These are phyloP conservation scores for Trametopsis cervina DNA, from an alignment of 768 basidiomycete genomes.

Conservation along the genomic window DNA sequence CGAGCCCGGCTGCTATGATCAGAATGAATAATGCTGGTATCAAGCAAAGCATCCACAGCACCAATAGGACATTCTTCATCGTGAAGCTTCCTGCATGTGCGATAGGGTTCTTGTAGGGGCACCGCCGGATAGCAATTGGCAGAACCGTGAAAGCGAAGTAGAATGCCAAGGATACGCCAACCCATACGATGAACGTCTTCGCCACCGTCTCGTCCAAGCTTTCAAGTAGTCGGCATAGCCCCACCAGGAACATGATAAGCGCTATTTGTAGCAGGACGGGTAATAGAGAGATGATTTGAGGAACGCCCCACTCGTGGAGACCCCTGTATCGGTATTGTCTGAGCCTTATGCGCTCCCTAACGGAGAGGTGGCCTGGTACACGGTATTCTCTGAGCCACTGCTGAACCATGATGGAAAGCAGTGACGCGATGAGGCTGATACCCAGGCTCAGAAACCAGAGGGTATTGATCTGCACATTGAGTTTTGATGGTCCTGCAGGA, in stretches of 20 bases:
- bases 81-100: neutral
- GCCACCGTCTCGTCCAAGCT: slow-evolving; percentile 1
- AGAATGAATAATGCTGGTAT: neutral
- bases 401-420: slow-evolving; percentile 22
- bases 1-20: too few relatives aligned
- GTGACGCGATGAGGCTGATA: slow-evolving; percentile 18
- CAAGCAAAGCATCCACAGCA: neutral
- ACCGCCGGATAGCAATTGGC: slow-evolving; percentile 3
- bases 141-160: neutral
- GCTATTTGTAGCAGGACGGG: slow-evolving; percentile 11
- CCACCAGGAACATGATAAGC: slow-evolving; percentile 8
- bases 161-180: slow-evolving; percentile 1
- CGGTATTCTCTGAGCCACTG: slow-evolving; percentile 20
- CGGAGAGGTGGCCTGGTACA: neutral
- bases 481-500: neutral
- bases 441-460: slow-evolving; percentile 22
- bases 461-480: slow-evolving; percentile 16
- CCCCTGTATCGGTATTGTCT: slow-evolving; percentile 1
- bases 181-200: neutral
- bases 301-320: slow-evolving; percentile 2
- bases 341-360: slow-evolving; percentile 1
- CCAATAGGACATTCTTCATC: neutral
- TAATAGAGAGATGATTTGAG: slow-evolving; percentile 4
- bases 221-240: slow-evolving; percentile 6
- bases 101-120: slow-evolving; percentile 10